A percentile compares a stretch with the other conserved stretches of the same genome.
phyloP scores from a whole-genome alignment of 2,329 filamentous ascomycete species.

The Sporothrix pallida region DNA sequence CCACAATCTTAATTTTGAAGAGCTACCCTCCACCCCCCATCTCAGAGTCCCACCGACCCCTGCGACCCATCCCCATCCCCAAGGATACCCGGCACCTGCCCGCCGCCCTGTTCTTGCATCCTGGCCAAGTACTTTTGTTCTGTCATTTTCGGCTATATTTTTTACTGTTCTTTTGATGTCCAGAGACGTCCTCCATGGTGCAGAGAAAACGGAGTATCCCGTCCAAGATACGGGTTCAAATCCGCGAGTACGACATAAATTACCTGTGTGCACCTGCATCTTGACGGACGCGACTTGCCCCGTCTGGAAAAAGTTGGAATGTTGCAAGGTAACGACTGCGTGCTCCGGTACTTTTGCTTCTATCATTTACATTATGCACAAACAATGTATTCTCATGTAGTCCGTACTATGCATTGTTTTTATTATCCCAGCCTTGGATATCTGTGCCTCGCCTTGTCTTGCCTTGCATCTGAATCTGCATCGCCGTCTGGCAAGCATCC shows the following conservation, averaged over 20 bases:
- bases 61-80: constrained; percentile 10
- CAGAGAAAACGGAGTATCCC: background rate
- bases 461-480: background rate
- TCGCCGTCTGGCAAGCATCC: background rate
- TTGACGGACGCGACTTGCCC: background rate
- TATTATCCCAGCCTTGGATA: constrained; percentile 9
- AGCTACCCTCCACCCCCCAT: background rate
- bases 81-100: background rate
- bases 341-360: background rate
- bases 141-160: too few relatives aligned
- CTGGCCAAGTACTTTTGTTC: too few relatives aligned
- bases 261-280: too few relatives aligned
- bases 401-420: background rate
- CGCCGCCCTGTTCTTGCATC: too few relatives aligned
- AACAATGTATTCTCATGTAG: too few relatives aligned
- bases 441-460: background rate
- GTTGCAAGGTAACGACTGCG: background rate
- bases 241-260: too few relatives aligned
- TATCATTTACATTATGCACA: background rate
- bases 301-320: background rate
- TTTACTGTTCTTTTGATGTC: background rate
- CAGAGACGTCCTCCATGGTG: background rate
- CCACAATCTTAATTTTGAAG: constrained; percentile 20
- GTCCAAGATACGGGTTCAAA: too few relatives aligned
- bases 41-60: background rate